A percentile compares a stretch with the other conserved stretches of the same genome.
phyloP scores from a whole-genome alignment of 1,284 basidiomycete species.

The Stereum hirsutum region DNA sequence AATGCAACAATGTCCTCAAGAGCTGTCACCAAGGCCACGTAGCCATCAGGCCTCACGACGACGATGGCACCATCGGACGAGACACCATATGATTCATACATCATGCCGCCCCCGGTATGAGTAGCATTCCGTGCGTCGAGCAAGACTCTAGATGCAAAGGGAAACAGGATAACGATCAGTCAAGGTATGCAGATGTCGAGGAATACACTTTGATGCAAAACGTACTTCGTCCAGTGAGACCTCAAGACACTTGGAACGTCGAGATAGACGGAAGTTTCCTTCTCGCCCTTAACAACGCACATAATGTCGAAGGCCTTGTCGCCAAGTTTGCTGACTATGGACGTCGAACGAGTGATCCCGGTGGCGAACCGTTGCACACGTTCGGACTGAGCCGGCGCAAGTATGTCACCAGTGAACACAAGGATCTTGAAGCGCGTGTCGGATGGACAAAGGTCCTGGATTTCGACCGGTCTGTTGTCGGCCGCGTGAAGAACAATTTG shows the following conservation, averaged over 20 bases:
- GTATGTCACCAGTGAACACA: conserved; percentile 25
- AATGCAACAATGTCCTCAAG: neutral
- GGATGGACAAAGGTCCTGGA: neutral
- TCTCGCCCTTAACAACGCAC: too few species aligned
- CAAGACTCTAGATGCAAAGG: too few species aligned
- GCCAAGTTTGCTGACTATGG: too few species aligned
- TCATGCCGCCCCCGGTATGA: neutral
- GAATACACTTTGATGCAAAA: too few species aligned
- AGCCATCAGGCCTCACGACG: neutral
- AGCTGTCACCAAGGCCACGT: neutral
- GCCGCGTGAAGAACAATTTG: neutral
- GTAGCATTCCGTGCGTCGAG: neutral
- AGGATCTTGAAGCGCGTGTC: conserved; percentile 14
- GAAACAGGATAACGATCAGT: too few species aligned
- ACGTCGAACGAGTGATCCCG: too few species aligned
- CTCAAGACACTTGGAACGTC: neutral
- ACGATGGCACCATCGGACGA: neutral
- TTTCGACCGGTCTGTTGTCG: neutral
- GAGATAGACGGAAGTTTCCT: too few species aligned
- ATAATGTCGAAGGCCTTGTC: too few species aligned
- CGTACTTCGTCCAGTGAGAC: too few species aligned
- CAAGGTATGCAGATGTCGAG: too few species aligned
- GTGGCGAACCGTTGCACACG: too few species aligned
- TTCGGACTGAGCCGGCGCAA: conserved; percentile 25
- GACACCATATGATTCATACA: neutral